A percentile compares a stretch with the other conserved stretches of the same genome.
phyloP scores from a whole-genome alignment of 2,329 filamentous ascomycete genomes.

The Ascochyta lentis region DNA sequence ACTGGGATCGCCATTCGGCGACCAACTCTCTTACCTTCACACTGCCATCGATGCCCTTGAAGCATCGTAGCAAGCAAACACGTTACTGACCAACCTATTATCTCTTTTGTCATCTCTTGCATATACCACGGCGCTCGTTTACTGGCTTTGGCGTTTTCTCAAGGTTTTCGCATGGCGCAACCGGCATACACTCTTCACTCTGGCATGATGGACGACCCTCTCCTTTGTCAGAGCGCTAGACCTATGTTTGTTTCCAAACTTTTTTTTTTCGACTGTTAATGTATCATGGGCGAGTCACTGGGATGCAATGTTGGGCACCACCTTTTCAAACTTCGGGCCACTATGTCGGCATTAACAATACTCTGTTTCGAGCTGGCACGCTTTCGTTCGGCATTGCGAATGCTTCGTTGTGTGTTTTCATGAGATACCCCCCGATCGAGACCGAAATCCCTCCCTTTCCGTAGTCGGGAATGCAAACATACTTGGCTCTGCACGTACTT shows the following conservation, averaged over 20 bases:
- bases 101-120: slow-evolving; percentile 21
- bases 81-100: background rate
- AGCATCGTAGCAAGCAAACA: slow-evolving; percentile 14
- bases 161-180: slow-evolving; percentile 27
- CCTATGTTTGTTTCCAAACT: background rate
- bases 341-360: background rate
- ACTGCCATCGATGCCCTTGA: slow-evolving; percentile 30
- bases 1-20: slow-evolving; percentile 39
- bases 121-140: slow-evolving; percentile 19
- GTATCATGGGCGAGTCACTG: slow-evolving; percentile 21
- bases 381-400: background rate
- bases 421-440: slow-evolving; percentile 37
- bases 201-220: slow-evolving; percentile 41
- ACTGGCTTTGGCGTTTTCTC: slow-evolving; percentile 10
- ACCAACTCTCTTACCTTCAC: slow-evolving; percentile 33
- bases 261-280: slow-evolving; percentile 13
- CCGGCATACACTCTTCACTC: slow-evolving; percentile 39
- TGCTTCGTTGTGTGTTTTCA: slow-evolving; percentile 37
- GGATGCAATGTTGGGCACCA: slow-evolving; percentile 13
- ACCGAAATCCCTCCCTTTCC: background rate
- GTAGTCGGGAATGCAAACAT: slow-evolving; percentile 14
- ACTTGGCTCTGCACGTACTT: background rate
- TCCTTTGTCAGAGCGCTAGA: slow-evolving; percentile 31
- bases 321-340: slow-evolving; percentile 3
- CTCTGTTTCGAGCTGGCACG: background rate